phyloP scores from a whole-genome alignment of 1,284 basidiomycete species.

The Sporisorium graminicola region DNA sequence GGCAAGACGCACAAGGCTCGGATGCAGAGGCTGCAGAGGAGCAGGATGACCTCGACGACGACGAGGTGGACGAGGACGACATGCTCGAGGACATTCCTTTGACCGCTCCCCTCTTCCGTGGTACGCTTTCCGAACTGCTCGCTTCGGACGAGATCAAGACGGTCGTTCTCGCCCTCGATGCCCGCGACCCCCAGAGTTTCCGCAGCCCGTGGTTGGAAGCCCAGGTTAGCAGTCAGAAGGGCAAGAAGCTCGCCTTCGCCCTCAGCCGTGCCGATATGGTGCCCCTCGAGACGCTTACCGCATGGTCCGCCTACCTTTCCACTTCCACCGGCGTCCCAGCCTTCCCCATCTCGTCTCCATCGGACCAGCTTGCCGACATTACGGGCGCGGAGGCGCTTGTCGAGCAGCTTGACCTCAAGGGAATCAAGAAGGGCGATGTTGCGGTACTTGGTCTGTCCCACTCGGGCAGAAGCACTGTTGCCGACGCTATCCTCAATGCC shows the following conservation, averaged over 20 bases:
- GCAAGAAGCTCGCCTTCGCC: constrained; percentile 47
- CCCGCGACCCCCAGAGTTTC: constrained; percentile 62
- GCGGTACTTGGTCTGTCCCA: constrained; percentile 60
- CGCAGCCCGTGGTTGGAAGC: constrained; percentile 58
- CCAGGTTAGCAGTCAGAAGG: constrained; percentile 22
- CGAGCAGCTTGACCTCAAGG: constrained; percentile 46
- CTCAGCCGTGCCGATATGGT: constrained; percentile 62
- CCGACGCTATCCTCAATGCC: constrained; percentile 52
- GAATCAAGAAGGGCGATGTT: constrained; percentile 42
- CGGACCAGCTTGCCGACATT: constrained; percentile 35
- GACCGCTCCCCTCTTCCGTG: constrained; percentile 44
- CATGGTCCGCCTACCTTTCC: constrained; percentile 53
- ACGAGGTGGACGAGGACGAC: constrained; percentile 31
- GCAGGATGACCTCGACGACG: constrained; percentile 23
- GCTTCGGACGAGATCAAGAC: constrained; percentile 47
- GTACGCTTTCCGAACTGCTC: constrained; percentile 45
- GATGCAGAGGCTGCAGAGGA: constrained; percentile 42
- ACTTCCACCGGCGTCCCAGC: constrained; percentile 26
- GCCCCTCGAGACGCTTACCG: constrained; percentile 57
- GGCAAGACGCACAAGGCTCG: constrained; percentile 15
- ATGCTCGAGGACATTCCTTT: constrained; percentile 41
- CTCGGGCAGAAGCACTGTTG: constrained; percentile 55
- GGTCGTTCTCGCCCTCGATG: constrained; percentile 57
- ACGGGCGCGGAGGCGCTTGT: constrained; percentile 50
- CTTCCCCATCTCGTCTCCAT: constrained; percentile 54